Evolutionary conservation across 768 basidiomycete species (phyloP).

Genomic region (Boletus insuetus): DNA sequence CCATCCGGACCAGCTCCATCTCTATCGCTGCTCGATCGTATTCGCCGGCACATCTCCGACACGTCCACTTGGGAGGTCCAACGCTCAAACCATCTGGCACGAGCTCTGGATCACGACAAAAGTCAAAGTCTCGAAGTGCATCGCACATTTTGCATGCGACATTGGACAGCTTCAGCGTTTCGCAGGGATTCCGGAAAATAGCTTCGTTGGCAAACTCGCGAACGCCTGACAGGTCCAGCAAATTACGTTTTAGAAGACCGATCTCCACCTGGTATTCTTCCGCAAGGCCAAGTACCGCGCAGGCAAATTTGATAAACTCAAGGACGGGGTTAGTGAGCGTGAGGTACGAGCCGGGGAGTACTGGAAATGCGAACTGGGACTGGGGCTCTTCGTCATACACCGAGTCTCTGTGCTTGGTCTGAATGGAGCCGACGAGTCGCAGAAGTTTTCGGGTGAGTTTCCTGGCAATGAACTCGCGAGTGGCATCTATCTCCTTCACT

Average conservation of each 20-base stretch:
- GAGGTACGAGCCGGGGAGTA: slow-evolving; percentile 84
- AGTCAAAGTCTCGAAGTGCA: slow-evolving; percentile 84
- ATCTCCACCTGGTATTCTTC: slow-evolving; percentile 85
- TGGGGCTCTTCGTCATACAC: slow-evolving; percentile 51
- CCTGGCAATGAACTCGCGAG: slow-evolving; percentile 73
- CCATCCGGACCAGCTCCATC: slow-evolving; percentile 75
- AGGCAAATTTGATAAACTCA: slow-evolving; percentile 86
- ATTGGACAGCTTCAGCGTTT: slow-evolving; percentile 77
- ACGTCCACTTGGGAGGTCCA: slow-evolving; percentile 60
- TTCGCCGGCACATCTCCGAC: slow-evolving; percentile 73
- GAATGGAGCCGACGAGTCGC: slow-evolving; percentile 59
- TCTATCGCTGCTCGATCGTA: slow-evolving; percentile 90
- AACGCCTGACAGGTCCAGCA: slow-evolving; percentile 83
- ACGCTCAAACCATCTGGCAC: slow-evolving; percentile 54
- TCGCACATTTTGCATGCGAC: slow-evolving; percentile 91
- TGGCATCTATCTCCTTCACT: slow-evolving; percentile 62
- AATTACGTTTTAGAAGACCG: slow-evolving; percentile 82
- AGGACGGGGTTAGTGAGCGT: slow-evolving; percentile 76
- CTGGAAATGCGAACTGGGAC: slow-evolving; percentile 73
- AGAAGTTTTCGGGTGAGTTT: slow-evolving; percentile 81
- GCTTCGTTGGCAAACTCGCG: slow-evolving; percentile 87
- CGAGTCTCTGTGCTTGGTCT: slow-evolving; percentile 60
- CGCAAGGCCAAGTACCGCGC: slow-evolving; percentile 76
- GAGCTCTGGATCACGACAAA: slow-evolving; percentile 88
- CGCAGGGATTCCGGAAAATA: slow-evolving; percentile 87